Base-by-base conservation (phyloP, 176 grass and related monocot species). In the Aegilops longissima region DNA sequence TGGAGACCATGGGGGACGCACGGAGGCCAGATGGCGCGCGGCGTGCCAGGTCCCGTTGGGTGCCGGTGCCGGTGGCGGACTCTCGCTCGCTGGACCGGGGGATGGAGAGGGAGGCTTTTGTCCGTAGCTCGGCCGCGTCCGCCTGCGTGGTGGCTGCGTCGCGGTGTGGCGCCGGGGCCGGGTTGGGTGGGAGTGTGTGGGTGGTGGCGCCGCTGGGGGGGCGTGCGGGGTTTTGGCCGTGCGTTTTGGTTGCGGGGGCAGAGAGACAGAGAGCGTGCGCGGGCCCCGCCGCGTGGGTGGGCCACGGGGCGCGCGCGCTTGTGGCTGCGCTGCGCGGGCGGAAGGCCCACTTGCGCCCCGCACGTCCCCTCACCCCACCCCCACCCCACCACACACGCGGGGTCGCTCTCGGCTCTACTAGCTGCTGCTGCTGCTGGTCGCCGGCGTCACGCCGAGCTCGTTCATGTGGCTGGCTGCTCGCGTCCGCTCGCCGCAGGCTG, bases 291-390 rank as follows among this genome's bases (percentile, higher is more conserved):
- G 5, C 23, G 72, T 52, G 73, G 73, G 72, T 52, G 73, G 73
- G 73, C 44, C 73, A 51, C 3, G 24, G 12, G 11, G 23, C 5
- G 44, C 34, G 73, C 30, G 65, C 35, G 20, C 29, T 81, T 85
- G 90, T 91, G 90, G 90, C 89, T 88, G 81, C 76, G 90, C 77
- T 85, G 81, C 76, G 76, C 67, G 80, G 21, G 61, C 45, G 70
- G 45, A 4, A 71, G 42, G 64, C 44, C 83, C 83, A 56, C 73
- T 78, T 56, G 52, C 29, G 14, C 64, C 80, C 45, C 59, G 24
- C 7, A 27, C 59, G 59, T 84, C 83, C 1, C 34, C 21, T 77
- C 83, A 18, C 23, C 24, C 40, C 40, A 11, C 78, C 24, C 70
- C 71, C 68, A 8, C 10, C 42, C 42, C 42, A 4, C 11, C 42